Conservation (phyloP, 495 filamentous ascomycete genomes). For the Tuber melanosporum region DNA sequence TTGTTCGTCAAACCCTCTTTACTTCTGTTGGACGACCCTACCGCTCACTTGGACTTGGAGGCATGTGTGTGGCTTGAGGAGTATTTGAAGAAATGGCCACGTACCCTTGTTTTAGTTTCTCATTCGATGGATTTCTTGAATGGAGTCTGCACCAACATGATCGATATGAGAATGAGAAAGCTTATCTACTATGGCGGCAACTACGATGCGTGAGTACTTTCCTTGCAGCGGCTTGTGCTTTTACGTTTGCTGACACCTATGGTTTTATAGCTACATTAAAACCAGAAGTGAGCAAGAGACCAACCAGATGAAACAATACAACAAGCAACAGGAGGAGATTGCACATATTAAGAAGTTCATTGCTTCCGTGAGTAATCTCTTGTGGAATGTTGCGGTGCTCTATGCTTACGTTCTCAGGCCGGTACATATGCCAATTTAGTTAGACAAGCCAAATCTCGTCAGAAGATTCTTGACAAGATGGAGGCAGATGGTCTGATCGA, state of each 20-base stretch:
- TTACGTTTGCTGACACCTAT: neutral
- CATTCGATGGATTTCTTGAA: slow-evolving; percentile 99
- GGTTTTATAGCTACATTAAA: slow-evolving; percentile 63
- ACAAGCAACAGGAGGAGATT: slow-evolving; percentile 99
- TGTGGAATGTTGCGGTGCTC: neutral
- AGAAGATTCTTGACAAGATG: slow-evolving; percentile 99
- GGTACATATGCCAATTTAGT: slow-evolving; percentile 99
- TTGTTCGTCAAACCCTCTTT: slow-evolving; percentile 97
- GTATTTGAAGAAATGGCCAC: slow-evolving; percentile 99
- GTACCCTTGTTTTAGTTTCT: slow-evolving; percentile 93
- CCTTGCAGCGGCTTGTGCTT: slow-evolving; percentile 8
- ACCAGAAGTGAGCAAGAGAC: slow-evolving; percentile 87
- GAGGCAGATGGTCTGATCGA: slow-evolving; percentile 98
- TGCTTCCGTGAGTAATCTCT: slow-evolving; percentile 56
- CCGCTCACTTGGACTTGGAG: slow-evolving; percentile 97
- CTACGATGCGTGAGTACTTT: slow-evolving; percentile 67
- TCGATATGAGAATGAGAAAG: slow-evolving; percentile 87
- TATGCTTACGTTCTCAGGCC: slow-evolving; percentile 42
- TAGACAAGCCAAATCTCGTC: slow-evolving; percentile 93
- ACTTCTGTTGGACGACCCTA: slow-evolving; percentile 94
- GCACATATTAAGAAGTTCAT: slow-evolving; percentile 99
- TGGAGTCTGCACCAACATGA: slow-evolving; percentile 97
- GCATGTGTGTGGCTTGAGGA: slow-evolving; percentile 99
- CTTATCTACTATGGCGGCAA: slow-evolving; percentile 99
- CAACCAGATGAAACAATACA: slow-evolving; percentile 98